Evolutionary conservation across 331 rosid species (phyloP).

Genomic region (Malus hybrid): DNA sequence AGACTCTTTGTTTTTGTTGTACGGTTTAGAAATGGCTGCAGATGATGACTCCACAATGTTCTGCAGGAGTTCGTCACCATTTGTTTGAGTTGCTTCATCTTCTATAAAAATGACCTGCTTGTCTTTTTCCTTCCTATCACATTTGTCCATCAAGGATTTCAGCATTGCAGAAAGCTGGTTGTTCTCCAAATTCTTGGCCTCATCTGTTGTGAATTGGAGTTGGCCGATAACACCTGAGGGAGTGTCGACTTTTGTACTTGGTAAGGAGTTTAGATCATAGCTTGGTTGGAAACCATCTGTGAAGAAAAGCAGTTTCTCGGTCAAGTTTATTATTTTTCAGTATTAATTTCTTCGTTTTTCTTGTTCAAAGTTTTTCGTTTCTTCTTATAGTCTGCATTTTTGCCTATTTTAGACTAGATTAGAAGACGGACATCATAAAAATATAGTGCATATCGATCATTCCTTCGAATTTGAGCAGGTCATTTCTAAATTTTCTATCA

Average conservation of each 20-base stretch:
- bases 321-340: not conserved
- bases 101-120: conserved; percentile 21
- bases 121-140: conserved; percentile 37
- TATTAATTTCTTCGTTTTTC: not conserved
- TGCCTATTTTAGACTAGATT: not conserved
- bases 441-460: not conserved
- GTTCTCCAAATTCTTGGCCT: conserved; percentile 17
- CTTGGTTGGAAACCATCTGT: conserved; percentile 46
- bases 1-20: conserved; percentile 20
- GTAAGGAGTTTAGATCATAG: conserved; percentile 37
- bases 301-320: conserved; percentile 16
- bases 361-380: not conserved
- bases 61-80: conserved; percentile 45
- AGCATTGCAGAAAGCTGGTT: conserved; percentile 17
- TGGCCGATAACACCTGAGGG: conserved; percentile 21
- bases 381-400: not conserved
- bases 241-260: conserved; percentile 27
- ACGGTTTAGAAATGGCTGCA: conserved; percentile 34
- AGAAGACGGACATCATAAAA: not conserved
- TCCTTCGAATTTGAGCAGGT: not conserved
- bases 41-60: conserved; percentile 56
- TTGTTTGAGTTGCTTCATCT: conserved; percentile 36
- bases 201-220: conserved; percentile 29
- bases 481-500: too few species aligned
- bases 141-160: conserved; percentile 28